Conservation (phyloP, 2,329 filamentous ascomycete species). For the Alternaria burnsii region DNA sequence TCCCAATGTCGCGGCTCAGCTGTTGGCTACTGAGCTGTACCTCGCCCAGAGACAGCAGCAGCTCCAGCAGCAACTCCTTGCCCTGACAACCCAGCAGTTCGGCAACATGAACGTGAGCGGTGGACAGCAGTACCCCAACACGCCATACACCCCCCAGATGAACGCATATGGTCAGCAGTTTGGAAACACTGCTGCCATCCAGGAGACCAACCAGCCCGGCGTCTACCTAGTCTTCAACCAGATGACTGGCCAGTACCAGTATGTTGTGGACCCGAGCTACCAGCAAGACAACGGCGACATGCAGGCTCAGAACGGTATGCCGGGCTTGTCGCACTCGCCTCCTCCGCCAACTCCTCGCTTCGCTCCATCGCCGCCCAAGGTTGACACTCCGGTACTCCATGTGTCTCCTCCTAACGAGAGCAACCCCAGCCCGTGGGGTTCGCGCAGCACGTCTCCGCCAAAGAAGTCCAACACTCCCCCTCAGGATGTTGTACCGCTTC, state of each 20-base stretch:
- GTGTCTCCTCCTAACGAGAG: conserved; percentile 78
- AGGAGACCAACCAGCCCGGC: conserved; percentile 74
- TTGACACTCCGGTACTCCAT: conserved; percentile 69
- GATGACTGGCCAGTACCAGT: conserved; percentile 82
- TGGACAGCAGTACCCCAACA: conserved; percentile 59
- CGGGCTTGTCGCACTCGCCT: conserved; percentile 57
- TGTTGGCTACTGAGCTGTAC: conserved; percentile 90
- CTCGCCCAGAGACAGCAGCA: conserved; percentile 94
- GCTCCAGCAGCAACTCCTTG: conserved; percentile 90
- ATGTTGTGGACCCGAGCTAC: conserved; percentile 75
- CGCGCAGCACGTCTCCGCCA: conserved; percentile 71
- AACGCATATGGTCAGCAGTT: conserved; percentile 72
- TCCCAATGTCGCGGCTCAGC: conserved; percentile 83
- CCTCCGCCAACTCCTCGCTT: conserved; percentile 56
- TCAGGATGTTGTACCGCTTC: conserved; percentile 75
- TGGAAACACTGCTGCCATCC: conserved; percentile 71
- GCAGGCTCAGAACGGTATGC: conserved; percentile 24
- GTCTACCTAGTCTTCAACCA: conserved; percentile 87
- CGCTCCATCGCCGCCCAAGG: conserved; percentile 49
- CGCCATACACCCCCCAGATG: conserved; percentile 63
- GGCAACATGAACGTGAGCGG: conserved; percentile 71
- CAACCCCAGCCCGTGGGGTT: conserved; percentile 60
- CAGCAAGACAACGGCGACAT: conserved; percentile 52
- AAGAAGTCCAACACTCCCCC: conserved; percentile 73
- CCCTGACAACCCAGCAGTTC: conserved; percentile 68